Base-by-base conservation (phyloP, 139 green algal species). In the Closterium sp. region DNA sequence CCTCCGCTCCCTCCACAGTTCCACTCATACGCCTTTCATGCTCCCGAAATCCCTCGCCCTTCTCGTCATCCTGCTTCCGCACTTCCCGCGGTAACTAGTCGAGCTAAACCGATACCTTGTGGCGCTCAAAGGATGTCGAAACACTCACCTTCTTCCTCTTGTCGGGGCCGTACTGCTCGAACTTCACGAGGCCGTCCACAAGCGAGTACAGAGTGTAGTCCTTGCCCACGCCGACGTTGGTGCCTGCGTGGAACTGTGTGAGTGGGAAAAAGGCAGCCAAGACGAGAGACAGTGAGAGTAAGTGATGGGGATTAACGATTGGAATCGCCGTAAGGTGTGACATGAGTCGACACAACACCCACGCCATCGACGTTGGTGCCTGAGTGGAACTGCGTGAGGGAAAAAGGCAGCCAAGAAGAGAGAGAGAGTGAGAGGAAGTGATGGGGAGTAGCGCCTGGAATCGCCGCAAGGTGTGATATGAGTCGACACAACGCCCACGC, bases 141-240 rank as follows among this genome's bases (percentile, higher is more conserved):
- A n/a, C 35, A 88, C 91, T 93, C 66, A 94, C 90, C 92, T 94
- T 90, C 89, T 92, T 94, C n/a, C 89, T 34, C 89, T 90, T 93
- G 33, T 93, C 90, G 31, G 36, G 34, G 92, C 95, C 95, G 23
- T 93, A 96, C 90, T 95, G 96, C 87, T 98, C 95, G 89, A 98
- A 99, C 30, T 98, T 91, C 2, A 99, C 97, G 34, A 99, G 95
- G 91, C 97, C 97, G 33, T 97, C 96, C 28, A 97, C 94, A 7
- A 95, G 95, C 5, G 97, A 96, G 93, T 97, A 99, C 4, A 99
- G 93, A 10, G 97, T 99, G 96, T 97, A 99, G 95, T 99, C 97
- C 85, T 96, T 97, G 90, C 97, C 97, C 34, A 96, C 81, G 83
- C 95, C 95, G 83, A 98, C 96, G 90, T 98, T 98, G n/a, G 95